Evolutionary conservation across 2,329 filamentous ascomycete genomes (phyloP).

Genomic region (Pseudopyrenochaeta lycopersici): DNA sequence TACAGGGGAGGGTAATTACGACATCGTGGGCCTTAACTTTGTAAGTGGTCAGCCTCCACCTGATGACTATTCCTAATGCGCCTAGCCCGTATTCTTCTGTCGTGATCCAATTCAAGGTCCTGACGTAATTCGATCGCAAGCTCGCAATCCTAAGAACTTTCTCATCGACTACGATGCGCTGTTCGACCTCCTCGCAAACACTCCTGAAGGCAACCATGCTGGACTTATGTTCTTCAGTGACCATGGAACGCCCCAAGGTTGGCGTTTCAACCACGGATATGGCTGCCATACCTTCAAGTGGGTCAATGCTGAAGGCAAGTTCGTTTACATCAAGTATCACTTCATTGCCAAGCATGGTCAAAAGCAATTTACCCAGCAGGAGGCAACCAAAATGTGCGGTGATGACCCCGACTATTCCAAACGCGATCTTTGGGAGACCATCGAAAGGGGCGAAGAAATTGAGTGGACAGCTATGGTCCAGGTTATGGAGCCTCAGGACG

Average conservation of each 20-base stretch:
- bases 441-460: conserved; percentile 53
- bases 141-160: conserved; percentile 59
- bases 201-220: conserved; percentile 59
- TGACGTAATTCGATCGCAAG: conserved; percentile 59
- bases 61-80: not conserved
- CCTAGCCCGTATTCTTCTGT: conserved; percentile 59
- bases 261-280: conserved; percentile 53
- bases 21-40: conserved; percentile 60
- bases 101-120: conserved; percentile 59
- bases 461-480: conserved; percentile 58
- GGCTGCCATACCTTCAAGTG: conserved; percentile 60
- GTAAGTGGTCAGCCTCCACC: conserved; percentile 21
- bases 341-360: conserved; percentile 59
- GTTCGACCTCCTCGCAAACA: conserved; percentile 61
- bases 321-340: conserved; percentile 63
- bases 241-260: conserved; percentile 59
- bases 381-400: conserved; percentile 57
- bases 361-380: conserved; percentile 57
- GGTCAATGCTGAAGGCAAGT: conserved; percentile 58
- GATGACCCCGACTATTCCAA: conserved; percentile 63
- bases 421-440: conserved; percentile 56
- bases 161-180: conserved; percentile 59
- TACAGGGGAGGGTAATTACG: conserved; percentile 60
- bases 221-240: conserved; percentile 62
- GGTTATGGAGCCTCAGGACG: conserved; percentile 57